Conservation (phyloP, 208 protist genomes). For the Entamoeba nuttalli region DNA sequence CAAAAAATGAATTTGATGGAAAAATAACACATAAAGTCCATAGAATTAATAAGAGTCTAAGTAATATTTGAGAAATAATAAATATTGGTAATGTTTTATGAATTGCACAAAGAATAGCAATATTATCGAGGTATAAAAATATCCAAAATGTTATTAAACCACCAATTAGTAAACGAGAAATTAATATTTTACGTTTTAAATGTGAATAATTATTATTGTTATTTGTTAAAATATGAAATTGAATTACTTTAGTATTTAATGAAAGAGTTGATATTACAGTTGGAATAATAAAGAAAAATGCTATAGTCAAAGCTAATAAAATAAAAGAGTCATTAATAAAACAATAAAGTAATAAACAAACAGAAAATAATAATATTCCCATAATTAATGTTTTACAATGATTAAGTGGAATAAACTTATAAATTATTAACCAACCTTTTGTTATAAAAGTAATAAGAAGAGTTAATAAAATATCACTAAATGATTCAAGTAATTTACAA, state of each 20-base stretch:
- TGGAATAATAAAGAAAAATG: neutral
- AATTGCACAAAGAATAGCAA: neutral
- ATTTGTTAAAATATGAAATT: neutral
- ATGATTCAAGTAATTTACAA: neutral
- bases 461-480: neutral
- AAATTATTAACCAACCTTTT: neutral
- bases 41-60: neutral
- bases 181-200: neutral
- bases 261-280: neutral
- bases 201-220: neutral
- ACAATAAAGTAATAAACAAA: neutral
- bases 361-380: neutral
- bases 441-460: neutral
- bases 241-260: neutral
- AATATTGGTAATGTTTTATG: neutral
- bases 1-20: neutral
- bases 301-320: neutral
- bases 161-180: neutral
- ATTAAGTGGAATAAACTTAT: neutral
- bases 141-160: neutral
- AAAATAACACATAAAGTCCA: neutral
- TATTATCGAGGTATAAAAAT: neutral
- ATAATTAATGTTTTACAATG: neutral
- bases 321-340: neutral
- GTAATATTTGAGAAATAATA: neutral